phyloP scores from a whole-genome alignment of 2,329 filamentous ascomycete genomes.

The Clarireedia homoeocarpa region DNA sequence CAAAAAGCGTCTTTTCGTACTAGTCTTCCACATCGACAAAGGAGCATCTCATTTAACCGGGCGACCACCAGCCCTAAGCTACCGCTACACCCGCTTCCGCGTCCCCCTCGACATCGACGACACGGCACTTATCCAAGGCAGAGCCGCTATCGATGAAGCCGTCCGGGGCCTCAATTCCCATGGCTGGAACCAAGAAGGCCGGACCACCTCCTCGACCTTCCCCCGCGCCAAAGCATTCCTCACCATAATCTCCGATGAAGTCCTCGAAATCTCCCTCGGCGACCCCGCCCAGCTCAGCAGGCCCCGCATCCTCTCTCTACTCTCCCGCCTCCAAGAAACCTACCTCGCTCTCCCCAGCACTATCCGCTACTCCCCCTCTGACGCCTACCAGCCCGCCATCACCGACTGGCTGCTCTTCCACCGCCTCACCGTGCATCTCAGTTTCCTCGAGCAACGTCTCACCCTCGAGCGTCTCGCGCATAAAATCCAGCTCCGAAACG shows the following conservation, averaged over 20 bases:
- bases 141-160: conserved; percentile 32
- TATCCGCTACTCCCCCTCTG: conserved; percentile 31
- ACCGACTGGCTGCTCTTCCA: conserved; percentile 34
- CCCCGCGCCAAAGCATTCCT: conserved; percentile 40
- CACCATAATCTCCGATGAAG: conserved; percentile 46
- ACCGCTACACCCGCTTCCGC: conserved; percentile 46
- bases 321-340: conserved; percentile 26
- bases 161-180: conserved; percentile 36
- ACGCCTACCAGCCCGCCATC: conserved; percentile 33
- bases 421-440: conserved; percentile 38
- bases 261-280: conserved; percentile 45
- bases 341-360: conserved; percentile 31
- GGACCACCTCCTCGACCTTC: conserved; percentile 38
- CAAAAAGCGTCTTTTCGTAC: conserved; percentile 30
- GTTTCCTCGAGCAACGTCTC: conserved; percentile 50
- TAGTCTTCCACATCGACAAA: conserved; percentile 41
- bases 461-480: conserved; percentile 49
- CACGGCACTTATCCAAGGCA: conserved; percentile 38
- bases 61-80: conserved; percentile 43
- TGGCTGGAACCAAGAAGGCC: conserved; percentile 44
- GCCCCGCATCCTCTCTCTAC: conserved; percentile 18
- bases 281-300: conserved; percentile 16
- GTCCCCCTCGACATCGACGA: conserved; percentile 48
- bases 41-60: conserved; percentile 44
- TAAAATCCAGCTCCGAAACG: conserved; percentile 34